Base-by-base conservation (phyloP, 2,329 filamentous ascomycete genomes). In the Colletotrichum shisoi region DNA sequence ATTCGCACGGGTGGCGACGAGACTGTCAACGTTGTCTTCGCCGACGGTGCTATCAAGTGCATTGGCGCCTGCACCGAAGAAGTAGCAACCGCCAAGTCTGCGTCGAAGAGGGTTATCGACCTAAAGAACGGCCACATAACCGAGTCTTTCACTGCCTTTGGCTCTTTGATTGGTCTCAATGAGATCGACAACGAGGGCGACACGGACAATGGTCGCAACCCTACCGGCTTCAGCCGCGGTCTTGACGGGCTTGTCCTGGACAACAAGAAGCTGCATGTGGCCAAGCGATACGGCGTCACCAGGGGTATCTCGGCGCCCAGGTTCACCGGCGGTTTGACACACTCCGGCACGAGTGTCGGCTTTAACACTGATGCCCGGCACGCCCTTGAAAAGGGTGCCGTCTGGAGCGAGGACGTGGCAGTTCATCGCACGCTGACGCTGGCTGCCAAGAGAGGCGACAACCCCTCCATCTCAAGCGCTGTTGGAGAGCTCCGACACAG, bases 41-140 rank as follows among this genome's bases (percentile, higher is more conserved):
- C 76, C 0, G 74, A 81, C 2, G 87, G 88, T 54, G 81, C 79
- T 45, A 81, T 91, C 21, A 73, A 79, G 19, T 91, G 89, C 71
- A 70, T 87, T 8, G 88, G 88, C 3, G 13, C 72, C 1, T 90
- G 88, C 73, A 65, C 72, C 1, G 67, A 73, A 0, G 82, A 87
- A 65, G 71, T 85, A 3, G 70, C 76, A 4, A 73, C 76, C 0
- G 79, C 82, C 3, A 69, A 73, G 4, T 70, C 72, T 2, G 70
- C 75, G 2, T 76, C 76, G 5, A 72, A 74, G 62, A 76, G 76
- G 53, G 73, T 79, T 1, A 74, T 91, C 31, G 62, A 78, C 7
- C 80, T 91, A 6, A 72, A 80, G 21, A 82, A 91, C 70, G 89
- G 89, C 1, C 82, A 90, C 71, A 72, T 91, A n/a, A 84, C 85